Base-by-base conservation (phyloP, 345 rosid species). In the Punica granatum region DNA sequence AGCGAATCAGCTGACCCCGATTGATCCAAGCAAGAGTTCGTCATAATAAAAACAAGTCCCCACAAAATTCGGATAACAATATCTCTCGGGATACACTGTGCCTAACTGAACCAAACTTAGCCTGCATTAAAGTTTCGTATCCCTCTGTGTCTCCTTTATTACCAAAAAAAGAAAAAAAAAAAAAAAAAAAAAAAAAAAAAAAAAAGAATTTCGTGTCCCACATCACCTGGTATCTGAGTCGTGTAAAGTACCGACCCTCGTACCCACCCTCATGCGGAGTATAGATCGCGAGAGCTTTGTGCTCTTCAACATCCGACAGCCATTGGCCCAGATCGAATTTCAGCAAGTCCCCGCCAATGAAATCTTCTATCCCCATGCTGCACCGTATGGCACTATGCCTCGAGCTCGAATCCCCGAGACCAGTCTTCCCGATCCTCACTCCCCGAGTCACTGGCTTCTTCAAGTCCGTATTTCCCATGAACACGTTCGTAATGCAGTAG, bases 251-350 rank as follows among this genome's bases (percentile, higher is more conserved):
- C 1, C 97, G 86, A 23, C 98, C 98, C 81, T 93, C 96, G 39
- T 87, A 88, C 18, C 98, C 98, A 19, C 98, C 98, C 48, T 93
- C 97, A 42, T 93, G 98, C 2, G 97, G 98, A 6, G 90, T 70
- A 76, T 93, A 93, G 48, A 89, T 87, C 43, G 97, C 97, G 0
- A 93, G 72, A 7, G 97, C 89, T 78, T 89, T 87, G 76, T 89
- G 97, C 72, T 90, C 81, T 77, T 93, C 98, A 41, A 89, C 91
- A 8, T 93, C 97, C 0, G 87, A 82, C 37, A 93, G 80, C 97
- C 98, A 93, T 7, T 72, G 82, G 1, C 92, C 92, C 0, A 89
- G 66, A 75, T 93, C 98, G 0, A 75, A 81, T 70, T 79, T 88
- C 35, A 84, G 64, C 63, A 93, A 44, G 64, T 93, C 98, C 23